phyloP scores from a whole-genome alignment of 352 stramenopile genomes.

The Peronospora farinosa region DNA sequence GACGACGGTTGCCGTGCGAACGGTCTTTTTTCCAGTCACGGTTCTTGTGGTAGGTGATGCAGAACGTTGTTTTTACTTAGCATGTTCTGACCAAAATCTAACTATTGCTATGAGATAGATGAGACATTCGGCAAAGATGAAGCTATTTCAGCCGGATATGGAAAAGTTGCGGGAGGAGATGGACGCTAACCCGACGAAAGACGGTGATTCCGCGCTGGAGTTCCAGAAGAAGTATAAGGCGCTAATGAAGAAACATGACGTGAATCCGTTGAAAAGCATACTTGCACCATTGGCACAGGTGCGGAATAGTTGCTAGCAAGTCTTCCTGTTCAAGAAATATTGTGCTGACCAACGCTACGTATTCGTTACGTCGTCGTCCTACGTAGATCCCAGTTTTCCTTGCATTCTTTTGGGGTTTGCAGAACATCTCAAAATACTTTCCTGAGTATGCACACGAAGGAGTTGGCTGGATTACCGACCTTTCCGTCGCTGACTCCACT shows the following conservation, averaged over 20 bases:
- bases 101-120: conserved; percentile 31
- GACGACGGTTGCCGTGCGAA: conserved; percentile 72
- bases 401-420: conserved; percentile 81
- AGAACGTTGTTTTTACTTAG: not conserved
- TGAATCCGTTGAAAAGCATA: conserved; percentile 71
- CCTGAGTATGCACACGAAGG: conserved; percentile 68
- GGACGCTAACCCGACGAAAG: conserved; percentile 38
- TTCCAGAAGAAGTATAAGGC: conserved; percentile 73
- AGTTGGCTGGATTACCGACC: conserved; percentile 75
- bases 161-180: conserved; percentile 73
- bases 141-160: conserved; percentile 76
- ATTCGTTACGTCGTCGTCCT: not conserved
- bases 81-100: not conserved
- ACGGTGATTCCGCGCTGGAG: conserved; percentile 45
- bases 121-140: conserved; percentile 82
- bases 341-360: not conserved
- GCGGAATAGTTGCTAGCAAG: not conserved
- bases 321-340: not conserved
- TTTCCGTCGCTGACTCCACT: conserved; percentile 67
- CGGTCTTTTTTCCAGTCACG: conserved; percentile 67
- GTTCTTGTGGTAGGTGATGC: conserved; percentile 60
- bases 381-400: conserved; percentile 76
- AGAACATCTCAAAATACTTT: conserved; percentile 76
- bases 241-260: conserved; percentile 78
- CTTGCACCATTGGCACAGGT: conserved; percentile 61